These are phyloP conservation scores for Rhytidiadelphus loreus DNA, from an alignment of 225 moss, liverwort and hornwort genomes.

Conservation along the genomic window DNA sequence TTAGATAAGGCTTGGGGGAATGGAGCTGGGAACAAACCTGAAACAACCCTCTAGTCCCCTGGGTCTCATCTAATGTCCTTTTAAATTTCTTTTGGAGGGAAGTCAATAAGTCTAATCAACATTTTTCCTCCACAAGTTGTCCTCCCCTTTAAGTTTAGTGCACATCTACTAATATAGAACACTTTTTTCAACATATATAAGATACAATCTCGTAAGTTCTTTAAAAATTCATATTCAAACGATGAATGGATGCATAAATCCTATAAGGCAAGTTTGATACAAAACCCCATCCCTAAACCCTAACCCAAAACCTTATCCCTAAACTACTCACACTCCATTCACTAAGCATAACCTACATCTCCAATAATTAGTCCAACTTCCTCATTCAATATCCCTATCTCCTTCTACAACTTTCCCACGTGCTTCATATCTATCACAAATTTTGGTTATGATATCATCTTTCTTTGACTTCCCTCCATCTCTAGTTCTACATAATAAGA, in stretches of 20 bases:
- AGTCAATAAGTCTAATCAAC: not conserved
- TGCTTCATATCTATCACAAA: not conserved
- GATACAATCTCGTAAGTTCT: not conserved
- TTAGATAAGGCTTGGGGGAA: no score
- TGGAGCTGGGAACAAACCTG: no score
- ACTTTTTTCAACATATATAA: not conserved
- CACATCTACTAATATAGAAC: not conserved
- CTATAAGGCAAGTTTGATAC: accelerated
- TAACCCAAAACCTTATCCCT: no score
- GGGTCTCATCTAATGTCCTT: no score
- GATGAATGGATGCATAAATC: not conserved
- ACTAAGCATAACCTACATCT: not conserved
- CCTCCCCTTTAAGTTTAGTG: not conserved
- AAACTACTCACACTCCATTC: not conserved
- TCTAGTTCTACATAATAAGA: not conserved
- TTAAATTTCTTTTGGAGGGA: not conserved
- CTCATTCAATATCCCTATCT: not conserved
- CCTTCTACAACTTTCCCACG: not conserved
- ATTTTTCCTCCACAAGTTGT: not conserved
- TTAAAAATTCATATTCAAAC: not conserved
- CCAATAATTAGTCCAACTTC: not conserved
- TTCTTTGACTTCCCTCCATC: not conserved
- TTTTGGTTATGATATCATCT: accelerated
- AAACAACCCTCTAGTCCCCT: no score
- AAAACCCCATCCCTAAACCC: no score